Evolutionary conservation across 2,329 filamentous ascomycete species (phyloP).

Genomic region (Colletotrichum sp.): DNA sequence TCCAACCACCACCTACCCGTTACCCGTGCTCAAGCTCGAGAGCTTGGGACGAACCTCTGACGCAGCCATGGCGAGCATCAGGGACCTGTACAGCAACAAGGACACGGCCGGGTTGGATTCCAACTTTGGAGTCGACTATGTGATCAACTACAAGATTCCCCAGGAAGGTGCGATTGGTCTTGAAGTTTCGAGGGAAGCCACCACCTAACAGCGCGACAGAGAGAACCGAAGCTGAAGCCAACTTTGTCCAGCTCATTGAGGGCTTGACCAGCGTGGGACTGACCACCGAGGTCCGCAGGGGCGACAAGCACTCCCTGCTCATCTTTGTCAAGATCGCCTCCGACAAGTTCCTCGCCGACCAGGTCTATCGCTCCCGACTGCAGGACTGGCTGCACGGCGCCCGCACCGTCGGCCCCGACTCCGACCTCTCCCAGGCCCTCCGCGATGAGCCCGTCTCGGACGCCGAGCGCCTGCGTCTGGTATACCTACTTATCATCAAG

Average conservation of each 20-base stretch:
- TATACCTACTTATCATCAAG: conserved; percentile 84
- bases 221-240: conserved; percentile 70
- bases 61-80: conserved; percentile 18
- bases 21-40: conserved; percentile 15
- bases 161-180: conserved; percentile 57
- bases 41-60: conserved; percentile 8
- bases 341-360: conserved; percentile 73
- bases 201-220: conserved; percentile 48
- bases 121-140: conserved; percentile 76
- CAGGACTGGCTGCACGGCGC: conserved; percentile 95
- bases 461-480: conserved; percentile 84
- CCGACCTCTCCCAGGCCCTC: conserved; percentile 72
- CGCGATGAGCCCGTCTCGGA: conserved; percentile 80
- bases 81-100: conserved; percentile 17
- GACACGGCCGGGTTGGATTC: conserved; percentile 18
- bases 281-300: conserved; percentile 84
- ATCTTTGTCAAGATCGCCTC: conserved; percentile 85
- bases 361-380: conserved; percentile 85
- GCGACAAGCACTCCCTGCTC: conserved; percentile 75
- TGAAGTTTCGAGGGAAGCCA: not conserved
- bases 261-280: conserved; percentile 81
- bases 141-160: conserved; percentile 79
- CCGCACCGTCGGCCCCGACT: conserved; percentile 75
- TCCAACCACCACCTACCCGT: not conserved
- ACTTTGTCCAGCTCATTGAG: conserved; percentile 80